Conservation (phyloP, 805 yeast species). For the Komagataella populi region DNA sequence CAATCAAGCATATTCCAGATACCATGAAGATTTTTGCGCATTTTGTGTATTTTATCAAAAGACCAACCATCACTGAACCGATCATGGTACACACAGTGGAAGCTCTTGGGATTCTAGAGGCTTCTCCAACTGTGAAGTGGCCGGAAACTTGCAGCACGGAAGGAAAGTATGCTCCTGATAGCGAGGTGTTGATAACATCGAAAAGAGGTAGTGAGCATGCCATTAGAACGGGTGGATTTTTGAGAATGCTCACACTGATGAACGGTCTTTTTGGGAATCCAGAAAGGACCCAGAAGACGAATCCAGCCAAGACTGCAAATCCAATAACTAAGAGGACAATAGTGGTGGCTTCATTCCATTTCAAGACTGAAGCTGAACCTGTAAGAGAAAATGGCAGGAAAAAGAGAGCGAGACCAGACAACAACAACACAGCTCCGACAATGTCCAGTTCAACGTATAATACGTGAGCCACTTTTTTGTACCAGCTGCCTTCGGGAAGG, state of each 20-base stretch:
- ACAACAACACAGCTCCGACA: background rate
- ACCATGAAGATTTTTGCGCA: background rate
- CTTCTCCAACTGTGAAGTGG: background rate
- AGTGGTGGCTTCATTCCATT: background rate
- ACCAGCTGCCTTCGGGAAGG: background rate
- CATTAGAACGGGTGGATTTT: background rate
- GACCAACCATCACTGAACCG: background rate
- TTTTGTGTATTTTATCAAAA: background rate
- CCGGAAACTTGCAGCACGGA: background rate
- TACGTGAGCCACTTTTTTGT: background rate
- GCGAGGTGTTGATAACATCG: background rate
- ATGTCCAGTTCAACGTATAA: constrained; percentile 2
- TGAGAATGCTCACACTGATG: background rate
- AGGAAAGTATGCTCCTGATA: background rate
- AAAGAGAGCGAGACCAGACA: background rate
- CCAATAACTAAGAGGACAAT: background rate
- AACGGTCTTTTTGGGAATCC: background rate
- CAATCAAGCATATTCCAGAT: background rate
- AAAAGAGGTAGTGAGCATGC: background rate
- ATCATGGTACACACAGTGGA: background rate
- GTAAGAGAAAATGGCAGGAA: background rate
- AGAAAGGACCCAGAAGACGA: background rate
- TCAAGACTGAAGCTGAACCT: background rate
- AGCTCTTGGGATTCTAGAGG: background rate
- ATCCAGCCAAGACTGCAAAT: background rate